Conservation (phyloP, 179 eudicot species). For the Camellia oleifera region DNA sequence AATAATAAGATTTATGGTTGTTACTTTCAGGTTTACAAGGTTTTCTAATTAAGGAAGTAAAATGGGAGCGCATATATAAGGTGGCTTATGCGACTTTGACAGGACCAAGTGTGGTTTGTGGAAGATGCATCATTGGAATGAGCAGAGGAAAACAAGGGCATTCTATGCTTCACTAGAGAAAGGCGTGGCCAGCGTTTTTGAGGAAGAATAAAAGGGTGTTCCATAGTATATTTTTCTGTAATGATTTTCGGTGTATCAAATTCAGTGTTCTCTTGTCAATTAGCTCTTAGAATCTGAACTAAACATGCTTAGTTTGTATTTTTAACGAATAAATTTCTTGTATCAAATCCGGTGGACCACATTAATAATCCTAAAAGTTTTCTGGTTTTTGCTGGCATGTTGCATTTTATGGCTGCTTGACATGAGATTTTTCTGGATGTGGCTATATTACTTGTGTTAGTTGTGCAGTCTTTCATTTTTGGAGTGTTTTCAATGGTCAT, state of each 20-base stretch:
- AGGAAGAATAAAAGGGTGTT: constrained; percentile 13
- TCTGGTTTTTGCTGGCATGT: background rate
- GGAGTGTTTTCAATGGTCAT: too few relatives aligned
- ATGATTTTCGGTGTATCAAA: background rate
- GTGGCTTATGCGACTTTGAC: constrained; percentile 29
- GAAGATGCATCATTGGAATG: constrained; percentile 35
- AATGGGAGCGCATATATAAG: constrained; percentile 27
- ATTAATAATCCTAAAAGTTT: constrained; percentile 2
- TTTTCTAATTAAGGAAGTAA: constrained; percentile 11
- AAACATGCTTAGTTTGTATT: constrained; percentile 1
- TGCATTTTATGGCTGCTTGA: background rate
- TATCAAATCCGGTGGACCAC: background rate
- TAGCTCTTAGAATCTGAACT: background rate
- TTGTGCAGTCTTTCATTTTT: too few relatives aligned
- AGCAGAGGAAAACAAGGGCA: constrained; percentile 30
- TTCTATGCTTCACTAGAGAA: constrained; percentile 32
- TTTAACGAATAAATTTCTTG: background rate
- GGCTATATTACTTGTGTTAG: background rate
- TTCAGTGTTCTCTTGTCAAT: background rate
- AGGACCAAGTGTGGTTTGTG: constrained; percentile 33
- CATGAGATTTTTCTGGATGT: background rate
- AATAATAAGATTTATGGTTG: background rate
- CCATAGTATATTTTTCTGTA: background rate
- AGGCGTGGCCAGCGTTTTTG: constrained; percentile 22
- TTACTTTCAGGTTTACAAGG: constrained; percentile 16